A percentile compares a stretch with the other conserved stretches of the same genome.
Conservation (phyloP, 208 protist genomes). For the Leishmania amazonensis region DNA sequence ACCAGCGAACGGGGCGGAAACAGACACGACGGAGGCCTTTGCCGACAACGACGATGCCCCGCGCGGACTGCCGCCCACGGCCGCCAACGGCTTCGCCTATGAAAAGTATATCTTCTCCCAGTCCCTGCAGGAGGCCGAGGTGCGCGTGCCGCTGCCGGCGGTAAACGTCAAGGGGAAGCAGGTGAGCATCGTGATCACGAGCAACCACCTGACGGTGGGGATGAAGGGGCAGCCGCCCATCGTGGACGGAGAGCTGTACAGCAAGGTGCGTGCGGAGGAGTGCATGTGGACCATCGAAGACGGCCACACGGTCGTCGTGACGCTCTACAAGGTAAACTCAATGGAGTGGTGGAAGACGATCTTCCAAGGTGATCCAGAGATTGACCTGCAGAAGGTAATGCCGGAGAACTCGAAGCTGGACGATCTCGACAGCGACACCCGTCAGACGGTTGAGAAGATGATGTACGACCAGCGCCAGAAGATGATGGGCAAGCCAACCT, state of each 20-base stretch:
- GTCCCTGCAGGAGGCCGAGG: constrained; percentile 86
- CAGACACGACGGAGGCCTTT: constrained; percentile 27
- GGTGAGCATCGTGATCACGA: constrained; percentile 77
- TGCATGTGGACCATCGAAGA: constrained; percentile 95
- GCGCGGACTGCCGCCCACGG: constrained; percentile 80
- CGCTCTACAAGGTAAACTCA: constrained; percentile 88
- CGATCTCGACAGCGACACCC: constrained; percentile 94
- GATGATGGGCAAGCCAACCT: constrained; percentile 93
- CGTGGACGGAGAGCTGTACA: constrained; percentile 84
- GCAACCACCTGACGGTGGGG: constrained; percentile 67
- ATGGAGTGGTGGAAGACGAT: constrained; percentile 95
- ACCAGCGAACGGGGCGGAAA: constrained; percentile 36
- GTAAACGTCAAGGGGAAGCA: constrained; percentile 72
- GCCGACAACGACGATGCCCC: constrained; percentile 65
- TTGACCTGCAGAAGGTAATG: constrained; percentile 94
- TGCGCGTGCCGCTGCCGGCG: constrained; percentile 83
- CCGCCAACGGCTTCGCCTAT: constrained; percentile 89
- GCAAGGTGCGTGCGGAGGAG: constrained; percentile 76
- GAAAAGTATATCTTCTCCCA: constrained; percentile 90
- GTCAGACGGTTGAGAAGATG: constrained; percentile 97
- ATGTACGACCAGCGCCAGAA: constrained; percentile 97
- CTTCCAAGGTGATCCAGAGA: constrained; percentile 84
- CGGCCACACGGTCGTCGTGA: constrained; percentile 79
- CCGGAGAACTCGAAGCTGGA: constrained; percentile 96
- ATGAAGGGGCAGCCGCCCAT: constrained; percentile 84